Evolutionary conservation across 2,329 filamentous ascomycete genomes (phyloP), one percentile per base, ranked within the genome.

Genomic region (Huntiella decipiens): DNA sequence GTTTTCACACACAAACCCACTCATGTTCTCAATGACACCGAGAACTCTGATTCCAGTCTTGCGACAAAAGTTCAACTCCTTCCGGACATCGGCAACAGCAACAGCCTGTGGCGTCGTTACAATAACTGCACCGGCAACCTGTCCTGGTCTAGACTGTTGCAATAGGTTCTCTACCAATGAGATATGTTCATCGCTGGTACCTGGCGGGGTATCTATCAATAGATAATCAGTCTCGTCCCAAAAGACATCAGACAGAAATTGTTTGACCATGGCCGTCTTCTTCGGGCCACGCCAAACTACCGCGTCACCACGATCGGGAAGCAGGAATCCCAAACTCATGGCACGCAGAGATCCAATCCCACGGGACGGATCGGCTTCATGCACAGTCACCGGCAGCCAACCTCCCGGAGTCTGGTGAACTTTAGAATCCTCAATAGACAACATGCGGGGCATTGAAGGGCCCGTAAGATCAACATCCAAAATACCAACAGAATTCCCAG

Each of bases 211-310:
- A 61, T 98, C 91, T 56, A 98, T 84, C 49, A 98, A 73, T 0
- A 98, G 70, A 57, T 84, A 96, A 59, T 96, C 88, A n/a, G 84
- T 74, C 17, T 79, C 73, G 45, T 75, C 73, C 91, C 91, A 96
- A 28, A 84, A 70, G 4, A 95, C 87, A 57, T 95, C 87, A 1
- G 82, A 81, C 22, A 98, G 68, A 58, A 98, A 98, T 60, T 98
- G 91, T 36, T 87, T 77, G 49, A 98, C 85, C 91, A 98, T 98
- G 43, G 91, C 91, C 4, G 91, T 98, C 66, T 98, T 98, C 64
- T 98, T 98, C 2, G 91, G 91, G 0, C 91, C 91, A 45, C 91
- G 76, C 91, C 91, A 98, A 35, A 98, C 91, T 0, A 98, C 87
- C 0, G 91, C 88, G 55, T 95, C 86, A 51, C 82, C 83, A 54